A percentile compares a stretch with the other conserved stretches of the same genome.
These are phyloP conservation scores for Akanthomyces muscarius DNA, from an alignment of 2,329 filamentous ascomycete genomes.

Conservation along the genomic window DNA sequence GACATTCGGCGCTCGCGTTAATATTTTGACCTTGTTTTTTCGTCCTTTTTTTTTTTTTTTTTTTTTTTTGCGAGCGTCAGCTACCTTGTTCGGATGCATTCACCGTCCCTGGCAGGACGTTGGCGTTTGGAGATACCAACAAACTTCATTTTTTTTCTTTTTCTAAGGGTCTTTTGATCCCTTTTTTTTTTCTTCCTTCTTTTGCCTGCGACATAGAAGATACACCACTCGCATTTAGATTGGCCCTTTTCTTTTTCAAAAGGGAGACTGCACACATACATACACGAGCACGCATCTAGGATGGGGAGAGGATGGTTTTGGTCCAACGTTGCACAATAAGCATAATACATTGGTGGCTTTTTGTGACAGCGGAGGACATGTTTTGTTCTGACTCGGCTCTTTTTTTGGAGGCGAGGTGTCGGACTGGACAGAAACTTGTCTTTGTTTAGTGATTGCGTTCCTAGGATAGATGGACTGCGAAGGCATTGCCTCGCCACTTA, in stretches of 20 bases:
- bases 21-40: background rate
- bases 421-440: background rate
- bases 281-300: background rate
- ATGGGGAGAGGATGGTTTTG: background rate
- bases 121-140: conserved; percentile 25
- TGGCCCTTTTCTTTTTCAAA: background rate
- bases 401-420: background rate
- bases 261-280: background rate
- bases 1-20: conserved; percentile 5
- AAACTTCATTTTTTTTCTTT: background rate
- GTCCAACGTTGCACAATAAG: background rate
- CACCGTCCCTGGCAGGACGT: conserved; percentile 22
- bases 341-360: background rate
- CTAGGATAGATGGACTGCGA: conserved; percentile 13
- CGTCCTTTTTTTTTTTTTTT: background rate
- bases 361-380: background rate
- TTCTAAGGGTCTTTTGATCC: background rate
- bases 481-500: background rate
- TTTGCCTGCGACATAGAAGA: background rate
- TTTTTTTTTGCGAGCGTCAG: background rate
- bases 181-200: background rate
- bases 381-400: background rate
- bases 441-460: background rate
- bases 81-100: conserved; percentile 16
- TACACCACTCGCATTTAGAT: conserved; percentile 15